Evolutionary conservation across 345 rosid genomes (phyloP).

Genomic region (Kandelia obovata): DNA sequence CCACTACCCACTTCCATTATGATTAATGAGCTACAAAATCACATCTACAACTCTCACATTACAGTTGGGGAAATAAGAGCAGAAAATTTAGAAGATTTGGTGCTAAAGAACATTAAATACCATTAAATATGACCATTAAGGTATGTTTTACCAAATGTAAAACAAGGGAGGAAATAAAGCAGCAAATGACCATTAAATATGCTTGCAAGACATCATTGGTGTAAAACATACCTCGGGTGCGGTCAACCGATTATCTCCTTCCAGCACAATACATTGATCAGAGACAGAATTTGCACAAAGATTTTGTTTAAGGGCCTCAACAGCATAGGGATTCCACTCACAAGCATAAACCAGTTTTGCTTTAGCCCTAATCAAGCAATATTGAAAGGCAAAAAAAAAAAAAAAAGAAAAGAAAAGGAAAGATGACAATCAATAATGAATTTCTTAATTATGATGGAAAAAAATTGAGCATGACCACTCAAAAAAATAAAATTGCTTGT

Average conservation of each 20-base stretch:
- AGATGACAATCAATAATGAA: neutral
- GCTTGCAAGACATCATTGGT: too few relatives aligned
- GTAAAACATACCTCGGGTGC: conserved; percentile 62
- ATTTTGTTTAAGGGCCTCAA: conserved; percentile 71
- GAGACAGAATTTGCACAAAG: conserved; percentile 65
- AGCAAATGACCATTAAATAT: too few relatives aligned
- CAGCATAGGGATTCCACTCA: conserved; percentile 92
- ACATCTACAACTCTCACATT: too few relatives aligned
- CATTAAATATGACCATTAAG: too few relatives aligned
- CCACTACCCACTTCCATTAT: too few relatives aligned
- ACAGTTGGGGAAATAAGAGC: too few relatives aligned
- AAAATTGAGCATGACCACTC: too few relatives aligned
- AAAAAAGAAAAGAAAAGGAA: neutral
- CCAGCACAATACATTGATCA: conserved; percentile 71
- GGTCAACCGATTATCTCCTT: conserved; percentile 73
- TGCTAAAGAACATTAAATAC: too few relatives aligned
- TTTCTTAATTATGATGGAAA: neutral
- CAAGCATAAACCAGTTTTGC: conserved; percentile 86
- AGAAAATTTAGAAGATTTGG: too few relatives aligned
- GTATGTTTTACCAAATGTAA: too few relatives aligned
- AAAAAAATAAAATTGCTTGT: neutral
- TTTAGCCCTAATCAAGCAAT: conserved; percentile 57
- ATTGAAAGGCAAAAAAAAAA: neutral
- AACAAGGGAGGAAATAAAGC: too few relatives aligned
- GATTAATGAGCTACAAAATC: too few relatives aligned